Conservation (phyloP, 345 rosid genomes). For the Hirschfeldia incana region DNA sequence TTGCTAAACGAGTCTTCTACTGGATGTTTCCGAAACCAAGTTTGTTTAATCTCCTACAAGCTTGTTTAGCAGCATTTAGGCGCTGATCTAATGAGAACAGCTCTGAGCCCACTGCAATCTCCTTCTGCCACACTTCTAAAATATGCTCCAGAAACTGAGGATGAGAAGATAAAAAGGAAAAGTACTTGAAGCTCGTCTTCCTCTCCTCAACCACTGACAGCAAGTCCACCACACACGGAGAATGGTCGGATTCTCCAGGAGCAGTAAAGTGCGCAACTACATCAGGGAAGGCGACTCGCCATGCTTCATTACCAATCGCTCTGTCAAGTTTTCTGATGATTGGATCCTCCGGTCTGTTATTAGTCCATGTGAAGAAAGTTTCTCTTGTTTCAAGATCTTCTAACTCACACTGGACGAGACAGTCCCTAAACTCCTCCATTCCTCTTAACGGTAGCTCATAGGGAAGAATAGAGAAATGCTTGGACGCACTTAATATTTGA, state of each 20-base stretch:
- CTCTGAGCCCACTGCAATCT: neutral
- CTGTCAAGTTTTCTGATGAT: neutral
- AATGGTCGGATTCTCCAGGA: neutral
- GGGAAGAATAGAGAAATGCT: neutral
- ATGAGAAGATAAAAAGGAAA: neutral
- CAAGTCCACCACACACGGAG: neutral
- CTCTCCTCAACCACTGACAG: too few relatives aligned
- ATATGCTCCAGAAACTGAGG: neutral
- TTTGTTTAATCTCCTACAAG: neutral
- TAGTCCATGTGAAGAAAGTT: neutral
- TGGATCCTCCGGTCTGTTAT: neutral
- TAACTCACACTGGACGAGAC: neutral
- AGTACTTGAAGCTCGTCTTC: neutral
- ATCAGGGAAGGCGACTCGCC: neutral
- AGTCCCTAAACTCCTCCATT: neutral
- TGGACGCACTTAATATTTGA: too few relatives aligned
- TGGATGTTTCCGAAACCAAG: too few relatives aligned
- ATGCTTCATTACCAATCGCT: neutral
- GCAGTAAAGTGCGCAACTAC: neutral
- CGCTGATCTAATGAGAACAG: neutral
- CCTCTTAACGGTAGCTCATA: neutral
- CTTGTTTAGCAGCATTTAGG: neutral
- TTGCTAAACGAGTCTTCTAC: too few relatives aligned
- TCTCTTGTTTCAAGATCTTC: neutral
- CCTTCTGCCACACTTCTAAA: neutral